Evolutionary conservation across 768 basidiomycete genomes (phyloP), one percentile per base, ranked within the genome.

Genomic region (Rickenella mellea): DNA sequence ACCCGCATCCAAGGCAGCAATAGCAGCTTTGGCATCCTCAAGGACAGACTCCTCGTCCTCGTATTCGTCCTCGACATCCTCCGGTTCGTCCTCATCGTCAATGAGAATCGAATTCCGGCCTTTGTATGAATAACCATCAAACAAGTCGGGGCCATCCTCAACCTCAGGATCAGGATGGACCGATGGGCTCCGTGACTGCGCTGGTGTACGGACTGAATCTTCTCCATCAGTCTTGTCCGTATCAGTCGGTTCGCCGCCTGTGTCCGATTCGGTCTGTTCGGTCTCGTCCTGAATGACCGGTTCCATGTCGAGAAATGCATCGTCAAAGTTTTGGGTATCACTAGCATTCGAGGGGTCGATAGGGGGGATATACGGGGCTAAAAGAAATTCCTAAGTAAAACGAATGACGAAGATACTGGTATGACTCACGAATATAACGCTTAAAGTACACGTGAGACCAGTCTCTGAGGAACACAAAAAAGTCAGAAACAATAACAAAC

Each of bases 281-380:
- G 73, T 75, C 47, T 82, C 80, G 27, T 85, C 83, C 49, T 92
- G 86, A 47, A 98, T 78, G 37, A 87, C 81, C 19, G 92, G 89
- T 50, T 85, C 83, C 87, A 98, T 94, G 56, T 87, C 87, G 45
- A 98, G 73, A 78, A 96, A 98, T 29, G 88, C 82, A 48, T 93
- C 88, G 61, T 98, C 94, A 61, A 98, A 99, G 64, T 98, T 97
- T 60, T 89, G 88, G 50, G 89, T 93, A 73, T 99, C 96, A 53
- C 82, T 80, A 47, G 92, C 92, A 63, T 94, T 89, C 31, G 77
- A 76, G 17, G 87, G 84, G 58, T 93, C 88, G 56, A 91, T 88
- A 24, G 84, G 84, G 12, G 89, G 90, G 55, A 91, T 89, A 71
- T 92, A 91, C 31, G 89, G 89, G 64, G 91, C 87, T 90, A 50